A percentile compares a stretch with the other conserved stretches of the same genome.
Evolutionary conservation across 805 yeast species (phyloP).

Genomic region (Candida gorgasii): DNA sequence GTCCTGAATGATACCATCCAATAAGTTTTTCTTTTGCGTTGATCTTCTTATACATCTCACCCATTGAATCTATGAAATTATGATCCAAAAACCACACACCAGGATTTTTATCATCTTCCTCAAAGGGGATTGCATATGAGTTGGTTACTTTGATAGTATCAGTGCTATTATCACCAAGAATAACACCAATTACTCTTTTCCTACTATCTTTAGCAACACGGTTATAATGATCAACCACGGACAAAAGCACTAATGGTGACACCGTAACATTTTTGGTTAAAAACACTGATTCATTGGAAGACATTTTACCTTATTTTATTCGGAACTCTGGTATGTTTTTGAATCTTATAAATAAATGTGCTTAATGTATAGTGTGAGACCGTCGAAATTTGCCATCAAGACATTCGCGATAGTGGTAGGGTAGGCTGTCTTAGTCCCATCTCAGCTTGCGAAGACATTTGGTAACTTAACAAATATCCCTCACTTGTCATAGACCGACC

Average conservation of each 20-base stretch:
- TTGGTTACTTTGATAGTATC: conserved; percentile 74
- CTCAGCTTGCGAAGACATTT: too few species aligned
- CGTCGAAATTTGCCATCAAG: conserved; percentile 9
- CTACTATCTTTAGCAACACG: conserved; percentile 70
- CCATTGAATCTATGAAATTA: conserved; percentile 93
- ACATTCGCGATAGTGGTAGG: conserved; percentile 4
- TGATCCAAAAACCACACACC: conserved; percentile 97
- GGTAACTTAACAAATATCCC: too few species aligned
- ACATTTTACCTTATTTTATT: conserved; percentile 4
- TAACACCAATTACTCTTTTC: conserved; percentile 91
- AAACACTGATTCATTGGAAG: conserved; percentile 36
- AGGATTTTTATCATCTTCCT: conserved; percentile 90
- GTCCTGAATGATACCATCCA: conserved; percentile 99
- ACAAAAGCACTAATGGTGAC: conserved; percentile 91
- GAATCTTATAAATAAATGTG: background rate
- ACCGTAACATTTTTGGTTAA: conserved; percentile 71
- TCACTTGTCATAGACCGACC: too few species aligned
- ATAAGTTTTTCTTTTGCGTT: conserved; percentile 94
- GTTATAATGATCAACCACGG: conserved; percentile 94
- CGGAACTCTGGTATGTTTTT: background rate
- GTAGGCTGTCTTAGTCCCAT: too few species aligned
- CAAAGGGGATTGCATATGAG: conserved; percentile 96
- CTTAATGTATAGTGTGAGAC: background rate
- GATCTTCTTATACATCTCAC: conserved; percentile 95
- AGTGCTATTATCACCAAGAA: conserved; percentile 74